Evolutionary conservation across 2,329 filamentous ascomycete genomes (phyloP), one percentile per base, ranked within the genome.

Genomic region (Scytalidium lignicola): DNA sequence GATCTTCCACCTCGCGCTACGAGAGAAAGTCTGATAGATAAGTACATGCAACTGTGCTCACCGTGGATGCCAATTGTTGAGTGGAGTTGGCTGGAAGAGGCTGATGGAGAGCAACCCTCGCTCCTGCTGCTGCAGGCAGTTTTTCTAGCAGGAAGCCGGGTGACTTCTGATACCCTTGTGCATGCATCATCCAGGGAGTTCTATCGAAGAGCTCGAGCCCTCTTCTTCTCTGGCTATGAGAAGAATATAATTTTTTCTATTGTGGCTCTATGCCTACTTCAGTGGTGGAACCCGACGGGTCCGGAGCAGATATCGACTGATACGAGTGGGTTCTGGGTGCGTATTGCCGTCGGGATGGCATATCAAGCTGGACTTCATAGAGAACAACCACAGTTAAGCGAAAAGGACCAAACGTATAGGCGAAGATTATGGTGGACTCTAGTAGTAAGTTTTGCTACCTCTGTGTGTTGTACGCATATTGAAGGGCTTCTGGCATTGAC

Each of bases 91-190:
- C 50, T 65, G n/a, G 60, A 63, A 41, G 59, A 61, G 26, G 53
- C 54, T 15, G 55, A 54, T 8, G 47, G 53, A 65, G 95, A 96
- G 58, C 92, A 92, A 0, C 92, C 92, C 0, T 97, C 92, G 1
- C 73, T 97, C n/a, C 79, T 97, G 1, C 76, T 97, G 3, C 74
- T 97, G 12, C 92, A 97, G 66, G 90, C 92, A 13, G 84, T 97
- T 23, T 76, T 97, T 5, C 78, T 97, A 44, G 92, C 92, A 18
- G 92, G 92, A 28, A 96, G 90, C 9, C 82, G 92, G 50, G 92
- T 96, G 22, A 96, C 91, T 1, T 95, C 91, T 0, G 41, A 18
- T 44, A 43, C 41, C 10, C 41, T 63, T 3, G 46, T 50, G 3
- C 52, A 58, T 22, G 62, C 63, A 26, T 53, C 62, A 8, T 56